Evolutionary conservation across 1,284 basidiomycete genomes (phyloP).

Genomic region (Leccinum proximum): DNA sequence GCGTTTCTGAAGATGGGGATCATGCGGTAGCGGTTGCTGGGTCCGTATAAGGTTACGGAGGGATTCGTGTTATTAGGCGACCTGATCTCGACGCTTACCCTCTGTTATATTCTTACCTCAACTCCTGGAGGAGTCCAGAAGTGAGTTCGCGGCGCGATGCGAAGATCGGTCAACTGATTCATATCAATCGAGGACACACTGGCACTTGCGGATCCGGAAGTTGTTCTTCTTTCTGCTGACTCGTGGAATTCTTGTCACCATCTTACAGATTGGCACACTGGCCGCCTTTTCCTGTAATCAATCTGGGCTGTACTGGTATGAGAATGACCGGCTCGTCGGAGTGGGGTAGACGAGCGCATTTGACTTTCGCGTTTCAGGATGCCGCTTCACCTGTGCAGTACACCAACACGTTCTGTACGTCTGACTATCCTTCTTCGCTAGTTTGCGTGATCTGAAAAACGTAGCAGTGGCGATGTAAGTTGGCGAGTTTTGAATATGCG

Average conservation of each 20-base stretch:
- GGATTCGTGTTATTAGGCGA: constrained; percentile 7
- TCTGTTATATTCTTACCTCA: constrained; percentile 14
- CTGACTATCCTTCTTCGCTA: background rate
- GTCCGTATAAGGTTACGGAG: background rate
- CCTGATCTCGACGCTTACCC: constrained; percentile 7
- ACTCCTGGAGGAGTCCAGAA: constrained; percentile 6
- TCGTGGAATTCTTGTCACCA: constrained; percentile 17
- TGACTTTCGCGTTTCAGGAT: constrained; percentile 3
- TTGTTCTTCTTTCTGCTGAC: constrained; percentile 13
- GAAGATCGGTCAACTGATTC: background rate
- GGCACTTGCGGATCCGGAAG: constrained; percentile 7
- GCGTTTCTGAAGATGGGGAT: too few species aligned
- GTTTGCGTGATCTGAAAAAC: constrained; percentile 1
- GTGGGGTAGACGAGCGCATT: background rate
- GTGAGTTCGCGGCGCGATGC: constrained; percentile 2
- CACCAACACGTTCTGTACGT: constrained; percentile 10
- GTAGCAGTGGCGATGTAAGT: constrained; percentile 11
- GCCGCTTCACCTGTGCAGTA: constrained; percentile 10
- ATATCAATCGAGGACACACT: constrained; percentile 1
- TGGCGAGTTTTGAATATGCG: background rate
- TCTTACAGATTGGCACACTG: constrained; percentile 7
- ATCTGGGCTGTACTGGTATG: constrained; percentile 10
- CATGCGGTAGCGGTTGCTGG: too few species aligned
- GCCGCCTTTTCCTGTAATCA: background rate
- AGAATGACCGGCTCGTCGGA: background rate